phyloP scores from a whole-genome alignment of 2,329 filamentous ascomycete genomes.

The Diaporthe sp. region DNA sequence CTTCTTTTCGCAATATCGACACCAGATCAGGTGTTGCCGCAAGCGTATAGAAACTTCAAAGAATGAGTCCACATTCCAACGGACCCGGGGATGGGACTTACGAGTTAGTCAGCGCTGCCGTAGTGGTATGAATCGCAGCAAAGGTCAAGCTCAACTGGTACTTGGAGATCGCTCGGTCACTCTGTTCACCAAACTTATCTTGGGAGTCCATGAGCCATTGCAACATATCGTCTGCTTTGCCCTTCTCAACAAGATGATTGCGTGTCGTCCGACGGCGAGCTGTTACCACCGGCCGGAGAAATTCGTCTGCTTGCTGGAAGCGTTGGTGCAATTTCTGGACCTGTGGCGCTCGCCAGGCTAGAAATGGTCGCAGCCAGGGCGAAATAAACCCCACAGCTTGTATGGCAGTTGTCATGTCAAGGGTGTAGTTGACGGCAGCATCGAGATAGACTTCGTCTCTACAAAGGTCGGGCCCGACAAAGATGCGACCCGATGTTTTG shows the following conservation, averaged over 20 bases:
- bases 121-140: conserved; percentile 63
- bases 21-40: conserved; percentile 58
- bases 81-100: background rate
- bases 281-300: no score
- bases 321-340: no score
- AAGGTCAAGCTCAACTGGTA: conserved; percentile 56
- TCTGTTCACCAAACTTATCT: no score
- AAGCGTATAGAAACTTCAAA: background rate
- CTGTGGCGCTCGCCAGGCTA: no score
- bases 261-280: no score
- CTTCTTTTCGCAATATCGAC: conserved; percentile 62
- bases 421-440: conserved; percentile 58
- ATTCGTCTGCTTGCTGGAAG: no score
- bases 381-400: conserved; percentile 38
- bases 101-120: conserved; percentile 52
- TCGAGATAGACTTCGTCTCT: conserved; percentile 56
- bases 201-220: no score
- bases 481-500: conserved; percentile 56
- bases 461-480: conserved; percentile 58
- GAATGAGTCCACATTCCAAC: no score
- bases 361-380: background rate
- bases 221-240: no score
- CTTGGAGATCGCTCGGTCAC: conserved; percentile 39
- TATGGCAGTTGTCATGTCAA: conserved; percentile 52
- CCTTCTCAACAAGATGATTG: background rate